Conservation (phyloP, 805 yeast genomes). For the Metschnikowia picachoensis region DNA sequence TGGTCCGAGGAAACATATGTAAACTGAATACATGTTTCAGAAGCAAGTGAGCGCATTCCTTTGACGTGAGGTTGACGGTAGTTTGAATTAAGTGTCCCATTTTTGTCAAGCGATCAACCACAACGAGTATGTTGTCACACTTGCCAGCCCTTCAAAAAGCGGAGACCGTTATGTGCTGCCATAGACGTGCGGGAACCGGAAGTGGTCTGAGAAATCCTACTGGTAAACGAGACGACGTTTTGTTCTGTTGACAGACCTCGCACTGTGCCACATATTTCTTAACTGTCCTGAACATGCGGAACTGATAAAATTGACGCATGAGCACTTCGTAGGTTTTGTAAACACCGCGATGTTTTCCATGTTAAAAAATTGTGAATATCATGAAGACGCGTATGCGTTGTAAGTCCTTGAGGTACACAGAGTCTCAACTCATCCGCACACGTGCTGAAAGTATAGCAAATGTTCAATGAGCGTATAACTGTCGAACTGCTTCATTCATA, state of each 20-base stretch:
- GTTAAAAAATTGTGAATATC: not conserved
- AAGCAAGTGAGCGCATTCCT: not conserved
- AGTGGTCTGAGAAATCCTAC: not conserved
- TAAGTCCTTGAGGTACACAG: not conserved
- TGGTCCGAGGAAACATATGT: not conserved
- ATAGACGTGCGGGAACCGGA: not conserved
- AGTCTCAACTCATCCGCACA: not conserved
- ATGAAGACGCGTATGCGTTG: not conserved
- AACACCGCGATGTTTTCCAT: not conserved
- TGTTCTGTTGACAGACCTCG: not conserved
- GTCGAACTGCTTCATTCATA: not conserved
- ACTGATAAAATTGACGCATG: not conserved
- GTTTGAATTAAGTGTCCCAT: not conserved
- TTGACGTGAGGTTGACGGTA: not conserved
- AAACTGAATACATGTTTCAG: not conserved
- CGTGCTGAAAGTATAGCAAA: not conserved
- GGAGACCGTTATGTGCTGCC: not conserved
- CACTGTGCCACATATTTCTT: not conserved
- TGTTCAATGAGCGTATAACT: not conserved
- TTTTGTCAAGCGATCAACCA: not conserved
- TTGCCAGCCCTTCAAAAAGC: not conserved
- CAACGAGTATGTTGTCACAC: not conserved
- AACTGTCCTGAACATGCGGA: not conserved
- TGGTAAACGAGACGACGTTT: not conserved
- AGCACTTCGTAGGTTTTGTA: not conserved